Conservation (phyloP, 441 rosid species). For the Euphorbia schlechtendalii region DNA sequence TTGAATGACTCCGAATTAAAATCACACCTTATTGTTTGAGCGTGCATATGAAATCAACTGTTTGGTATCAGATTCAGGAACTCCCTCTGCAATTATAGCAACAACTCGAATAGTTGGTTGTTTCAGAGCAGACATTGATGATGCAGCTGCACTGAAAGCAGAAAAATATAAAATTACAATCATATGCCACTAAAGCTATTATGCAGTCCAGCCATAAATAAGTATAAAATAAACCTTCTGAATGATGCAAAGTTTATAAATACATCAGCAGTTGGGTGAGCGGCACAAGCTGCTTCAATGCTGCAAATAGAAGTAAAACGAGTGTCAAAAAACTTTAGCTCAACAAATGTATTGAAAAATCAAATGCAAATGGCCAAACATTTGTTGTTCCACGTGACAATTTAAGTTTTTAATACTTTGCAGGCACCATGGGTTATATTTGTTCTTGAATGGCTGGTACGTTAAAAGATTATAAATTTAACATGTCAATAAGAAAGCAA, state of each 20-base stretch:
- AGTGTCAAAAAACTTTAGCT: no score
- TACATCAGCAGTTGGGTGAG: constrained; percentile 95
- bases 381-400: neutral
- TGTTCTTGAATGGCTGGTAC: neutral
- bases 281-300: constrained; percentile 78
- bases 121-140: constrained; percentile 90
- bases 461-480: neutral
- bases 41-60: constrained; percentile 87
- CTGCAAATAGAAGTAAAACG: constrained; percentile 49
- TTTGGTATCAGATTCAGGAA: constrained; percentile 90
- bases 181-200: neutral
- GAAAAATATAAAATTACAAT: constrained; percentile 4
- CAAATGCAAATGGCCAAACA: no score
- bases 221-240: constrained; percentile 47
- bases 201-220: constrained; percentile 1
- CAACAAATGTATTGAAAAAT: no score
- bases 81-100: constrained; percentile 97
- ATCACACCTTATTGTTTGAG: constrained; percentile 75
- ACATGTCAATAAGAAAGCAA: neutral
- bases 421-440: neutral
- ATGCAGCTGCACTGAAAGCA: constrained; percentile 85
- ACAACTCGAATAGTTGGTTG: constrained; percentile 92
- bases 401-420: neutral
- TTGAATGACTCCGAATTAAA: constrained; percentile 5
- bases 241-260: constrained; percentile 92